A percentile compares a stretch with the other conserved stretches of the same genome.
phyloP scores from a whole-genome alignment of 2,329 filamentous ascomycete species.

The Lojkania enalia region DNA sequence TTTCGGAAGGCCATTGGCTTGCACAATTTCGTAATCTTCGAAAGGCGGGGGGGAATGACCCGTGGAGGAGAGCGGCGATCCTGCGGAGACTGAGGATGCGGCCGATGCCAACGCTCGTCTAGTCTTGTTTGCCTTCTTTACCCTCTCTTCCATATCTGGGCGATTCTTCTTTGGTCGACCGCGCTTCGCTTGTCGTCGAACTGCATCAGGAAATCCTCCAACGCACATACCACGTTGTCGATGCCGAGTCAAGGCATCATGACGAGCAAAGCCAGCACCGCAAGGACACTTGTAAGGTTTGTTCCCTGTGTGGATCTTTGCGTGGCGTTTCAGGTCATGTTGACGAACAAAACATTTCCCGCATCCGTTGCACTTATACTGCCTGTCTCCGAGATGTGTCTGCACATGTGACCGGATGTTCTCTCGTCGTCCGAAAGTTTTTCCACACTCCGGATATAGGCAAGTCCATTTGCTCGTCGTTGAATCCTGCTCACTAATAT shows the following conservation, averaged over 20 bases:
- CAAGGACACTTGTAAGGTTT: slow-evolving; percentile 96
- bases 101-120: slow-evolving; percentile 36
- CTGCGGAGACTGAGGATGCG: slow-evolving; percentile 37
- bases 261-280: slow-evolving; percentile 90
- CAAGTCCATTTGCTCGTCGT: slow-evolving; percentile 53
- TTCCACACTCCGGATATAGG: slow-evolving; percentile 71
- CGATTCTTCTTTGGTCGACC: slow-evolving; percentile 66
- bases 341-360: slow-evolving; percentile 95
- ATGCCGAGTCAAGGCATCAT: slow-evolving; percentile 92
- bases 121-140: slow-evolving; percentile 60
- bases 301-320: slow-evolving; percentile 95
- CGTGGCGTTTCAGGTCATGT: slow-evolving; percentile 94
- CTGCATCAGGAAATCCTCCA: slow-evolving; percentile 83
- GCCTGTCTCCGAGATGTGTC: slow-evolving; percentile 93
- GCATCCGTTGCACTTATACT: slow-evolving; percentile 92
- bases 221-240: slow-evolving; percentile 96
- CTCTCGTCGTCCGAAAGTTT: slow-evolving; percentile 94
- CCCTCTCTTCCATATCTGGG: slow-evolving; percentile 61
- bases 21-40: slow-evolving; percentile 27
- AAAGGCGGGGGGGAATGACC: slow-evolving; percentile 31
- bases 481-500: slow-evolving; percentile 52
- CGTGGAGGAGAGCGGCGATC: slow-evolving; percentile 35
- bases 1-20: slow-evolving; percentile 24
- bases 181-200: slow-evolving; percentile 68
- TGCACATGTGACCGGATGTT: slow-evolving; percentile 99